Percentiles rank a stretch among this genome's conserved stretches.
Evolutionary conservation across 2,329 filamentous ascomycete genomes (phyloP).

Genomic region (Aspergillus bombycis): DNA sequence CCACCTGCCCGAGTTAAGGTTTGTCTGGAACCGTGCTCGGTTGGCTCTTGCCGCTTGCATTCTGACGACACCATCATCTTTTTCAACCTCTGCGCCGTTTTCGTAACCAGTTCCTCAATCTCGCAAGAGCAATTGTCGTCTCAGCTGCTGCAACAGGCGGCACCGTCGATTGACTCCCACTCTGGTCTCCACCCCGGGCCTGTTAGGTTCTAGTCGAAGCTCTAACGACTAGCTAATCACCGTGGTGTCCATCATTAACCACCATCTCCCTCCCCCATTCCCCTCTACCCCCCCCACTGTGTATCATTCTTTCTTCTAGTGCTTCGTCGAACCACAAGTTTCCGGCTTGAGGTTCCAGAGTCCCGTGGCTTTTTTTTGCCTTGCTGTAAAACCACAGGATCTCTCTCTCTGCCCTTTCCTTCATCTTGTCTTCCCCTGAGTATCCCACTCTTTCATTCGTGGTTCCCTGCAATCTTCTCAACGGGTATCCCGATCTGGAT

Average conservation of each 20-base stretch:
- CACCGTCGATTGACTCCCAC: constrained; percentile 3
- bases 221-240: constrained; percentile 22
- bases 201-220: constrained; percentile 14
- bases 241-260: constrained; percentile 28
- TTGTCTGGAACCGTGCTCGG: constrained; percentile 36
- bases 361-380: constrained; percentile 28
- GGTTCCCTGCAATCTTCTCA: constrained; percentile 27
- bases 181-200: constrained; percentile 28
- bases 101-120: constrained; percentile 23
- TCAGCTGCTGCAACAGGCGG: not conserved
- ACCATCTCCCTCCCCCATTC: constrained; percentile 12
- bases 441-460: constrained; percentile 24
- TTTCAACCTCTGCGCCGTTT: constrained; percentile 28
- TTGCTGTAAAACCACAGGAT: constrained; percentile 28
- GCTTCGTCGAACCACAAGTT: constrained; percentile 26
- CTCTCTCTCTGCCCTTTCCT: constrained; percentile 24
- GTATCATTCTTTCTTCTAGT: constrained; percentile 28
- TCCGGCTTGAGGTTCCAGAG: constrained; percentile 25
- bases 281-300: constrained; percentile 21
- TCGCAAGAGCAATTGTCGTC: constrained; percentile 1
- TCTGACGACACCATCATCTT: constrained; percentile 38
- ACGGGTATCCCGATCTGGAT: constrained; percentile 28
- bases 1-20: constrained; percentile 27
- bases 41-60: constrained; percentile 39
- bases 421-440: constrained; percentile 21